Conservation (phyloP, 169 alveolate species). For the Cyclospora cayetanensis region DNA sequence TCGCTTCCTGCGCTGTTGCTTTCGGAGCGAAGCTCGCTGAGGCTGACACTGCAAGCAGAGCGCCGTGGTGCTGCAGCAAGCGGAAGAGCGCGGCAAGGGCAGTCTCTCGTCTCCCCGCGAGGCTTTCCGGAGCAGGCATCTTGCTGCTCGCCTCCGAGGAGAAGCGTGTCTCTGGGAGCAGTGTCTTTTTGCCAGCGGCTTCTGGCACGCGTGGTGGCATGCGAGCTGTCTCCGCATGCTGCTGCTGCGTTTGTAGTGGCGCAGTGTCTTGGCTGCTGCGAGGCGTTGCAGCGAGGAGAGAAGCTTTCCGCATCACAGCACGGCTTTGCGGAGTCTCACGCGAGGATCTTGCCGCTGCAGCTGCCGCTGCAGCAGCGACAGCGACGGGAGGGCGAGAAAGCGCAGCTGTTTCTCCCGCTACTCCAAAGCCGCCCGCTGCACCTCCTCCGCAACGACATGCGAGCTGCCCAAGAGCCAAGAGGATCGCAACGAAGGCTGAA, state of each 20-base stretch:
- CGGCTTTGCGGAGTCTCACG: background rate
- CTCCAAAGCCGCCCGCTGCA: background rate
- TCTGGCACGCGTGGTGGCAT: background rate
- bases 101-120: background rate
- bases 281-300: background rate
- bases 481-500: background rate
- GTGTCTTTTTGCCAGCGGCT: background rate
- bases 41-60: background rate
- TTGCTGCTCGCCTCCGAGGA: background rate
- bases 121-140: background rate
- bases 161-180: no score
- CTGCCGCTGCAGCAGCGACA: background rate
- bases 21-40: background rate
- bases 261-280: background rate
- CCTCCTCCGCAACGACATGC: background rate
- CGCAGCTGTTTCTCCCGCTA: no score
- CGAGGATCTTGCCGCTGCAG: background rate
- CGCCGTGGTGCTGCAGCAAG: background rate
- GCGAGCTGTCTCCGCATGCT: background rate
- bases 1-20: background rate
- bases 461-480: background rate
- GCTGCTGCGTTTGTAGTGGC: background rate
- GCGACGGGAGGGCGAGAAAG: no score
- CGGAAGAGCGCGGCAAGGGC: conserved; percentile 7
- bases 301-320: no score